Conservation (phyloP, 768 basidiomycete species). For the Scleroderma citrinum region DNA sequence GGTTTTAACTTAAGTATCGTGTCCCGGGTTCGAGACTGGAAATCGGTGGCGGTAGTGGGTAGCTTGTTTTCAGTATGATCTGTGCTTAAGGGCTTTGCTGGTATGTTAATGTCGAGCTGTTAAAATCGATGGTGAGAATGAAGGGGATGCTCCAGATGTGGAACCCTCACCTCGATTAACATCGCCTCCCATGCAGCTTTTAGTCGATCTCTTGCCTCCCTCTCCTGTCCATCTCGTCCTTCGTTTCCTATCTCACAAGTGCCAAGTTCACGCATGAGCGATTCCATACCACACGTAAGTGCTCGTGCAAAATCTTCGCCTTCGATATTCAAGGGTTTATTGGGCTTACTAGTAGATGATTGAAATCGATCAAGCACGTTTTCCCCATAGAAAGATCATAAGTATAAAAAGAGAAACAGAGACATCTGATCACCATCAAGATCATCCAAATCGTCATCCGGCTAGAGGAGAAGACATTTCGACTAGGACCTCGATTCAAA, state of each 20-base stretch:
- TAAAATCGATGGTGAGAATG: conserved; percentile 5
- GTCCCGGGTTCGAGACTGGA: conserved; percentile 64
- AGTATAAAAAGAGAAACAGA: too few species aligned
- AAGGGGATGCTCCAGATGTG: conserved; percentile 3
- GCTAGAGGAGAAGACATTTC: too few species aligned
- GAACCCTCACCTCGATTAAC: conserved; percentile 44
- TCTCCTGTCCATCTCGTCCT: conserved; percentile 1
- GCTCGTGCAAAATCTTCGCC: conserved; percentile 33
- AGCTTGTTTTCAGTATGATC: not conserved
- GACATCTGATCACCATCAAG: too few species aligned
- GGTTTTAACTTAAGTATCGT: conserved; percentile 70
- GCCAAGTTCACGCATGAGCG: conserved; percentile 26
- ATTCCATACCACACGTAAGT: conserved; percentile 41
- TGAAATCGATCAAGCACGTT: too few species aligned
- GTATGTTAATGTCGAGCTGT: not conserved
- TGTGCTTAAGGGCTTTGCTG: not conserved
- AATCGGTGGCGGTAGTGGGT: conserved; percentile 27
- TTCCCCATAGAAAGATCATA: too few species aligned
- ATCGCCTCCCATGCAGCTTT: conserved; percentile 68
- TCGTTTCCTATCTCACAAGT: conserved; percentile 10
- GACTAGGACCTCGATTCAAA: too few species aligned
- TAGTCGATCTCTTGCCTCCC: conserved; percentile 34
- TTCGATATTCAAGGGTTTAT: too few species aligned
- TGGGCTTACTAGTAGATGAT: too few species aligned
- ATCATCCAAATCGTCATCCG: too few species aligned